These are phyloP conservation scores for Leccinum barrowsii DNA, from an alignment of 768 basidiomycete genomes.

Conservation along the genomic window DNA sequence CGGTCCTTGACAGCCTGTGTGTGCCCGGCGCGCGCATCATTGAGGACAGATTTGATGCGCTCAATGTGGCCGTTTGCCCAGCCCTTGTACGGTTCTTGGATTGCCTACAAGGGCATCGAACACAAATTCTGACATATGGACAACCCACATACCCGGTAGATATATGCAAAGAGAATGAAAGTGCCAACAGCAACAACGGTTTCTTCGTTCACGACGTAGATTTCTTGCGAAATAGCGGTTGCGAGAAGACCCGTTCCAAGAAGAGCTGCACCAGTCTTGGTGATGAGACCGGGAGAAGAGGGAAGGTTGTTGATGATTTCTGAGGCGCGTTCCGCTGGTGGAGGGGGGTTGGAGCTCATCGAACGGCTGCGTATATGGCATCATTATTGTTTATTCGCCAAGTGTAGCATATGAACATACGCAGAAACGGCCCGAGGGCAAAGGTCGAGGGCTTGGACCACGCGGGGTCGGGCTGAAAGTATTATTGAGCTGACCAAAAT, in stretches of 20 bases:
- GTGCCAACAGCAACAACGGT: constrained; percentile 84
- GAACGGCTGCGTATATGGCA: constrained; percentile 47
- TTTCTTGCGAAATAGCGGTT: constrained; percentile 92
- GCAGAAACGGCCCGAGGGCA: constrained; percentile 41
- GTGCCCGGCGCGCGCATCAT: constrained; percentile 82
- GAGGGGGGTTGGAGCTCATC: constrained; percentile 62
- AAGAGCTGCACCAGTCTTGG: constrained; percentile 91
- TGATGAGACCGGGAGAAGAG: constrained; percentile 81
- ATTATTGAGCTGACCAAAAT: background rate
- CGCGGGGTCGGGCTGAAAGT: constrained; percentile 51
- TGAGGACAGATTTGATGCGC: constrained; percentile 77
- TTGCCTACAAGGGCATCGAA: constrained; percentile 42
- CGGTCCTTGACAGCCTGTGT: constrained; percentile 91
- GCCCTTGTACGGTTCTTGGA: constrained; percentile 83
- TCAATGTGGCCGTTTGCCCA: constrained; percentile 91
- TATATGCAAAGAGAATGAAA: constrained; percentile 74
- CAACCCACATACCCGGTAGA: constrained; percentile 63
- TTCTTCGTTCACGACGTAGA: constrained; percentile 98
- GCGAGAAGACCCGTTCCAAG: constrained; percentile 87
- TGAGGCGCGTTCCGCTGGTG: constrained; percentile 83
- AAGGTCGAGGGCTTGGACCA: constrained; percentile 30
- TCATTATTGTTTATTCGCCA: constrained; percentile 6
- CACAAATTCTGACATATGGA: background rate
- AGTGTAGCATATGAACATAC: constrained; percentile 35
- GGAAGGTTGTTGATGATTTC: constrained; percentile 87